Evolutionary conservation across 305 asterid genomes (phyloP).

Genomic region (Striga hermonthica): DNA sequence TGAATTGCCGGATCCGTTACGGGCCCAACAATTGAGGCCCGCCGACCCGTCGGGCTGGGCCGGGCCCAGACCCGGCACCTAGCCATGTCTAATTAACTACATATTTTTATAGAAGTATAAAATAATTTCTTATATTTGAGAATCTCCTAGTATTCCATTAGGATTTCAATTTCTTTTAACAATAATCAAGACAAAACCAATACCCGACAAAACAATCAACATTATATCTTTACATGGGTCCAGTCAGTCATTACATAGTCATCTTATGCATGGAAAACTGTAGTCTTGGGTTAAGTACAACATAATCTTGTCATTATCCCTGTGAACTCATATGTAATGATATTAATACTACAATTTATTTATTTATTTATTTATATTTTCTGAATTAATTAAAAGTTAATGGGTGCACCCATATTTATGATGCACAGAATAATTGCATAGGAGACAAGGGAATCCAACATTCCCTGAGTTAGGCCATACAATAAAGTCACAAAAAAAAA

Average conservation of each 20-base stretch:
- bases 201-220: constrained; percentile 37
- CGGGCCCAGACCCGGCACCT: no score
- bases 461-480: constrained; percentile 88
- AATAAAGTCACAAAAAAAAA: constrained; percentile 57
- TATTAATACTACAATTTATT: constrained; percentile 24
- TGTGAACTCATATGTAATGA: constrained; percentile 38
- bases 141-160: not conserved
- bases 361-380: not conserved
- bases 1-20: no score
- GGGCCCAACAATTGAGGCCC: no score
- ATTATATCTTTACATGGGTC: constrained; percentile 38
- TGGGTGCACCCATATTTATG: not conserved
- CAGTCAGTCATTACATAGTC: constrained; percentile 36
- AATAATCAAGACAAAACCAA: constrained; percentile 33
- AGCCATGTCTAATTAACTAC: no score
- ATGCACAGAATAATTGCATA: constrained; percentile 29
- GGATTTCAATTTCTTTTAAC: constrained; percentile 28
- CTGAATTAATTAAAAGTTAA: constrained; percentile 13
- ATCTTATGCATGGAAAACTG: constrained; percentile 45
- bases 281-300: constrained; percentile 33
- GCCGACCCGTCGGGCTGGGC: no score
- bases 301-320: constrained; percentile 54
- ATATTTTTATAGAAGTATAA: not conserved
- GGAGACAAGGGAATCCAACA: constrained; percentile 79
- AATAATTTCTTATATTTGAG: not conserved